Base-by-base conservation (phyloP, 345 rosid species). In the Citrus cavaleriei region DNA sequence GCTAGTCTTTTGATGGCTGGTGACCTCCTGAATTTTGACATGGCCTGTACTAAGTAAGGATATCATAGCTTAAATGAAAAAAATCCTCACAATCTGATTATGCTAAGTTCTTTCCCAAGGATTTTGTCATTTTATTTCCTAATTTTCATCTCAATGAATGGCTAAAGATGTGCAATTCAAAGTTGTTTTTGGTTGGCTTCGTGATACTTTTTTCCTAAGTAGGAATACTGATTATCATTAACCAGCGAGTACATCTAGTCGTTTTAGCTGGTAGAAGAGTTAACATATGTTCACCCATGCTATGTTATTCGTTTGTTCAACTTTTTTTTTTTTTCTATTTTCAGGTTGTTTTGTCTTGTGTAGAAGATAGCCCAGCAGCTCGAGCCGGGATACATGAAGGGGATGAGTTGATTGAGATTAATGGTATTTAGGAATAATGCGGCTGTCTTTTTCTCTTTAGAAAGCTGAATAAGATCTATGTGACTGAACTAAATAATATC, bases 351-450 rank as follows among this genome's bases (percentile, higher is more conserved):
- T 80, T 95, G 89, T 91, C 95, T 74, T 91, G 93, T 70, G 78
- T 95, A 62, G 91, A 95, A 35, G 94, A 88, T 81, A 87, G 97
- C 81, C 98, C 98, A 10, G 97, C 98, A 72, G 93, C 97, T 81
- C 97, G 91, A 78, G 95, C 94, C 32, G 94, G 98, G 66, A 89
- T 93, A 82, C 93, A 75, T n/a, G 91, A 88, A 73, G 98, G 98
- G 64, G 95, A 91, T 83, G 93, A 93, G 78, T 79, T 95, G 85
- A 78, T 95, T 59, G 97, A 95, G 92, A 95, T 95, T 27, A 90
- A 95, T 76, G 98, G 98, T 95, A 91, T 25, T 32, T 54, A 51
- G 76, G 60, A 19, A 13, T 42, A 55, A 55, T 49, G n/a, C n/a
- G 4, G 16, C 57, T 58, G 8, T n/a, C 2, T 19, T 35, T 14